phyloP scores from a whole-genome alignment of 2,329 filamentous ascomycete species.

The Ophiocordyceps robertsii region DNA sequence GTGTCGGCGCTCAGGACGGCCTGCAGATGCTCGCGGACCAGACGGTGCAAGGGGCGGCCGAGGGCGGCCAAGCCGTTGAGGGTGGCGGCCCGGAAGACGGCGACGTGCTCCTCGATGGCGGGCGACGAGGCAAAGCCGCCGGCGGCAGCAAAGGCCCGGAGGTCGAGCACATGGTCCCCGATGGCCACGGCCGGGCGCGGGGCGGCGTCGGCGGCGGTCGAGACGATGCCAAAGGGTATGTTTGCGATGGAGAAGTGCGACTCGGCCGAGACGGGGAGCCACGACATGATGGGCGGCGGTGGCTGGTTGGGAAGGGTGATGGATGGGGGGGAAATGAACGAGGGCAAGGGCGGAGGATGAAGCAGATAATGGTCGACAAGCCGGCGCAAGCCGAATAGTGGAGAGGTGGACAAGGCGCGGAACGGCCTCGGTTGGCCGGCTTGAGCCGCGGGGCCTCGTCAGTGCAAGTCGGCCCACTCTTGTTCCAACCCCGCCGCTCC shows the following conservation, averaged over 20 bases:
- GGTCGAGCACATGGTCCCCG: constrained; percentile 57
- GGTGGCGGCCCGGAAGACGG: constrained; percentile 13
- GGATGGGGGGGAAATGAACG: too few relatives aligned
- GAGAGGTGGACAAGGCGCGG: too few relatives aligned
- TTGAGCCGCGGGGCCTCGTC: too few relatives aligned
- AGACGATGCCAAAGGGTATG: constrained; percentile 74
- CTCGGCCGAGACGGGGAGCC: constrained; percentile 11
- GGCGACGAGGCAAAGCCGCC: constrained; percentile 23
- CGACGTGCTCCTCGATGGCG: constrained; percentile 11
- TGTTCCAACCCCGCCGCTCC: too few relatives aligned
- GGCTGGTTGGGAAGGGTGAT: too few relatives aligned
- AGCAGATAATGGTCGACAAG: too few relatives aligned
- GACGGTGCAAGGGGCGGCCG: constrained; percentile 54
- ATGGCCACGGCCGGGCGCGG: constrained; percentile 59
- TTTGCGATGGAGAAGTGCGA: constrained; percentile 59
- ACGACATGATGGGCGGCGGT: constrained; percentile 10
- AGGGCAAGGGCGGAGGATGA: too few relatives aligned
- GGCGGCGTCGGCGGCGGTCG: constrained; percentile 38
- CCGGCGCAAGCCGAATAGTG: too few relatives aligned
- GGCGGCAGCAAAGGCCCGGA: constrained; percentile 42
- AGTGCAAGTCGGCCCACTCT: too few relatives aligned
- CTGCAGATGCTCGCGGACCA: constrained; percentile 57
- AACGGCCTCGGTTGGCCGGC: too few relatives aligned
- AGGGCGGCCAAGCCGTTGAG: constrained; percentile 29
- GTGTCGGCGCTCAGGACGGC: constrained; percentile 44